These are phyloP conservation scores for Echeveria elegans DNA, from an alignment of 164 flowering plant genomes.

Conservation along the genomic window DNA sequence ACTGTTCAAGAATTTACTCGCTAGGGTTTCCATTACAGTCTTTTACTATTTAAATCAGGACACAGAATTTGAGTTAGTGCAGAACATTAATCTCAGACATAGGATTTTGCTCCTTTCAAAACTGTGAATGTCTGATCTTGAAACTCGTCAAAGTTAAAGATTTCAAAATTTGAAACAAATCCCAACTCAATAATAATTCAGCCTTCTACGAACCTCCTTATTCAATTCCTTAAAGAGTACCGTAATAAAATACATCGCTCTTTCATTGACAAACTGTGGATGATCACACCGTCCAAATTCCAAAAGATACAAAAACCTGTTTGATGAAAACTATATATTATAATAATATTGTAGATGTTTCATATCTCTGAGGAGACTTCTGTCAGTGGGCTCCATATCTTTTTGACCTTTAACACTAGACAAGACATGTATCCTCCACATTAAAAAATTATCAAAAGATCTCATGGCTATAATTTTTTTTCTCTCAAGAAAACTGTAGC, in stretches of 20 bases:
- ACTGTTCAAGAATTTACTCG: too few species aligned
- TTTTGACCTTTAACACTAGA: neutral
- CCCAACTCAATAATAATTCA: slow-evolving; percentile 1
- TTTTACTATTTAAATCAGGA: neutral
- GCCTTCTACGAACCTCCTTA: neutral
- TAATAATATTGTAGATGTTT: neutral
- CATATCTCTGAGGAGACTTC: neutral
- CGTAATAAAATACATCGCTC: neutral
- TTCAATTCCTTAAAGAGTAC: neutral
- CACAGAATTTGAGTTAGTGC: neutral
- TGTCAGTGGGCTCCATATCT: slow-evolving; percentile 6
- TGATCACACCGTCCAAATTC: neutral
- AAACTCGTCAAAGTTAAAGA: neutral
- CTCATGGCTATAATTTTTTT: neutral
- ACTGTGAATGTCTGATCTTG: slow-evolving; percentile 9
- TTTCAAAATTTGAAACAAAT: slow-evolving; percentile 3
- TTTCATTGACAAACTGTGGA: neutral
- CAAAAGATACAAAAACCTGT: neutral
- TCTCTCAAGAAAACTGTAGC: too few species aligned
- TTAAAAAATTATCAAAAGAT: neutral
- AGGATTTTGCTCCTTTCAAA: neutral
- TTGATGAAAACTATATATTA: slow-evolving; percentile 1
- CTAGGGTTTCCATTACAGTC: too few species aligned
- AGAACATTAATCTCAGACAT: slow-evolving; percentile 1
- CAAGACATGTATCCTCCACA: slow-evolving; percentile 6